Evolutionary conservation across 2,329 filamentous ascomycete species (phyloP), one percentile per base, ranked within the genome.

Genomic region (Colletotrichum neosansevieriae): DNA sequence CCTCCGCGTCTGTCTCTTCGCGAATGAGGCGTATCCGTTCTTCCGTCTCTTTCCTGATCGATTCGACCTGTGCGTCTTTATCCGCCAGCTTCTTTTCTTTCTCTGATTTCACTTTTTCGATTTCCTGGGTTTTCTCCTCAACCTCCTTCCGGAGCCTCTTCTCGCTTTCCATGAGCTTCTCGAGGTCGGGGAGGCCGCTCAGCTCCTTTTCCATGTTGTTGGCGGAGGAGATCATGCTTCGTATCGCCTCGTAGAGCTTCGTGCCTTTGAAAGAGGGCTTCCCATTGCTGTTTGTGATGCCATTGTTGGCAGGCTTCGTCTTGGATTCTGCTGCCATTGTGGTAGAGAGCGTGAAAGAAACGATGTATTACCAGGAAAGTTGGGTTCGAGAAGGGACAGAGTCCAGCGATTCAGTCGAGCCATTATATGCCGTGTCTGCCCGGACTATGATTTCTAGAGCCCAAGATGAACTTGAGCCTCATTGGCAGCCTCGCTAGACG

Each of bases 11-110:
- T 45, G 69, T 73, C n/a, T 60, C 58, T 57, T 83, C 84, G 60
- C 83, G 82, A 44, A 84, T 79, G 38, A 80, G 79, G 66, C 82
- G 79, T 4, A 86, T 78, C 71, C 83, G 80, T 62, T 70, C 64
- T 0, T 76, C 66, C 15, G 71, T 71, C 17, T 56, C 60, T 57
- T 82, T 79, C 64, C 78, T 82, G 42, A 83, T 83, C 58, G 83
- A 81, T 1, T 67, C 69, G 19, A 81, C 76, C 34, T 85, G 82
- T 70, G 81, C 80, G 77, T 82, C 82, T 79, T 84, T 83, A 74
- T 82, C 83, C 47, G 73, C 72, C 1, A 75, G 63, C 3, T 67
- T 71, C 53, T 76, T 68, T 45, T 71, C 70, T 44, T 75, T 72
- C 9, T 70, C 70, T 3, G 64, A 69, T 29, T 72, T 75, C 56